phyloP scores from a whole-genome alignment of 2,329 filamentous ascomycete species.

The Zarea fungicola region DNA sequence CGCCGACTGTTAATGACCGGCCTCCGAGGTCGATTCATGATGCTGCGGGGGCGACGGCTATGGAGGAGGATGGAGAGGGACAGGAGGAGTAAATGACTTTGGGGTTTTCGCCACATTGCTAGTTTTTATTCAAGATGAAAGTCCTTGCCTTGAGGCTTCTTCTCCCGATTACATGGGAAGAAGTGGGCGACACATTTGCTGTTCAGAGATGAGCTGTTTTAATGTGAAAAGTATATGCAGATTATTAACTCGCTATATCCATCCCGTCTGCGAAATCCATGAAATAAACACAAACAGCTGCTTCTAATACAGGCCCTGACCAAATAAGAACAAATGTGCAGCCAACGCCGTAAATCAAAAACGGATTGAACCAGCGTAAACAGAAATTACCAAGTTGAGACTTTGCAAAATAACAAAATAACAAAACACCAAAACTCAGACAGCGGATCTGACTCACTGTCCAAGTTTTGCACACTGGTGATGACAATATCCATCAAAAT shows the following conservation, averaged over 20 bases:
- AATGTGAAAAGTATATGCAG: not conserved
- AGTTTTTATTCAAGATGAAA: too few species aligned
- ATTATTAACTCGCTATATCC: conserved; percentile 4
- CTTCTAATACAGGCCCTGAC: not conserved
- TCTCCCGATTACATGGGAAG: too few species aligned
- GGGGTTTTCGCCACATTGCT: too few species aligned
- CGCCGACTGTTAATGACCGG: conserved; percentile 42
- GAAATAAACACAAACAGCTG: not conserved
- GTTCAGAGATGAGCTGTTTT: not conserved
- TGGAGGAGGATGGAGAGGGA: conserved; percentile 21
- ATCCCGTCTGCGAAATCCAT: too few species aligned
- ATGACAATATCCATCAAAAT: too few species aligned
- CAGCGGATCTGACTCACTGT: too few species aligned
- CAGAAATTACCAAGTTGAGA: too few species aligned
- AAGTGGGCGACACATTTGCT: too few species aligned
- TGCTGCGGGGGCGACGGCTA: conserved; percentile 20
- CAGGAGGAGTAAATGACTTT: conserved; percentile 17
- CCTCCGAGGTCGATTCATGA: conserved; percentile 41
- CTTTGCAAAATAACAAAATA: not conserved
- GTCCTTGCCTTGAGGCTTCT: too few species aligned
- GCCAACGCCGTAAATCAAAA: not conserved
- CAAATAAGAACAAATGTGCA: not conserved
- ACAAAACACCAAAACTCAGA: not conserved
- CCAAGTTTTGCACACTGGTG: too few species aligned
- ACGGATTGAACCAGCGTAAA: not conserved